A percentile compares a stretch with the other conserved stretches of the same genome.
Evolutionary conservation across 345 rosid genomes (phyloP).

Genomic region (Citrus glauca): DNA sequence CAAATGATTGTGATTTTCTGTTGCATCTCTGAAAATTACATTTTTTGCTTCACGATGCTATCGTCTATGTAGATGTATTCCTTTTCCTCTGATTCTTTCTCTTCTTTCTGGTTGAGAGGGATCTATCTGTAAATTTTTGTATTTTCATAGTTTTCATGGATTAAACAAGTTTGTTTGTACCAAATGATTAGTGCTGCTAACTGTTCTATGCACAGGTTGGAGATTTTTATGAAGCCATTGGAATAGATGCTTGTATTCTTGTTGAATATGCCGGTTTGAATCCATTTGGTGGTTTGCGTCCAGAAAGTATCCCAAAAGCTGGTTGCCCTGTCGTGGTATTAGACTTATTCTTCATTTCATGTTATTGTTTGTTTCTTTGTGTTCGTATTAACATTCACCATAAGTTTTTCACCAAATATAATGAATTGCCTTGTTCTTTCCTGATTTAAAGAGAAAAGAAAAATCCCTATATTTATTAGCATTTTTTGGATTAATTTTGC

Average conservation of each 20-base stretch:
- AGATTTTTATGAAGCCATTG: constrained; percentile 91
- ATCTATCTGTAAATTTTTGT: not conserved
- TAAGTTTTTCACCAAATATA: not conserved
- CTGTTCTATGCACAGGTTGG: constrained; percentile 61
- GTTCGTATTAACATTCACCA: not conserved
- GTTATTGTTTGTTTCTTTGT: not conserved
- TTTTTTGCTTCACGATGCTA: not conserved
- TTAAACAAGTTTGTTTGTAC: not conserved
- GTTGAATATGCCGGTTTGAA: constrained; percentile 97
- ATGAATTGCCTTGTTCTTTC: not conserved
- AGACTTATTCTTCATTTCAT: not conserved
- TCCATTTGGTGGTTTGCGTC: constrained; percentile 90
- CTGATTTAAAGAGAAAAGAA: not conserved
- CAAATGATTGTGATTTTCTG: not conserved
- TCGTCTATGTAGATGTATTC: not conserved
- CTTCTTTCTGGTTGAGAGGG: not conserved
- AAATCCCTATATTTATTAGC: not conserved
- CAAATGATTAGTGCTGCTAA: constrained; percentile 1
- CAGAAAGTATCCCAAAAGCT: constrained; percentile 89
- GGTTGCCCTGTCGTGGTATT: constrained; percentile 95
- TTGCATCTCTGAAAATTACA: not conserved
- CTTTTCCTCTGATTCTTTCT: not conserved
- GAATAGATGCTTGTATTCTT: constrained; percentile 93
- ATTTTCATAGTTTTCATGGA: not conserved
- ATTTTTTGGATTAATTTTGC: not conserved